Conservation (phyloP, 805 yeast species). For the Wickerhamomyces chambardii region DNA sequence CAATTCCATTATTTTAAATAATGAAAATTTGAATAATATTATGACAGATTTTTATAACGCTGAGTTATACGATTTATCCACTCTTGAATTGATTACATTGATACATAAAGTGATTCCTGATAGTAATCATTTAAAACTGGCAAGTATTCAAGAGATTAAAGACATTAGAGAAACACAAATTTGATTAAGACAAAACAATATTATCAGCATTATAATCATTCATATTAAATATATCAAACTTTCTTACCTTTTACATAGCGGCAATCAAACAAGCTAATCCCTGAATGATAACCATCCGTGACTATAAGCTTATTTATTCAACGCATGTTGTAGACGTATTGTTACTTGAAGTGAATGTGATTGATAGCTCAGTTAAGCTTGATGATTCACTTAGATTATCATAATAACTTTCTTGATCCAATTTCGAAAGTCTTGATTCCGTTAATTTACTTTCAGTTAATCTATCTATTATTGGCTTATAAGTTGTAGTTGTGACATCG, state of each 20-base stretch:
- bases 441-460: conserved; percentile 35
- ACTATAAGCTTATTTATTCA: too few species aligned
- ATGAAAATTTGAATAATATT: conserved; percentile 29
- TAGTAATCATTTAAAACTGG: conserved; percentile 22
- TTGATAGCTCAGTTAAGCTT: too few species aligned
- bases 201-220: too few species aligned
- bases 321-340: too few species aligned
- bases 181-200: conserved; percentile 37
- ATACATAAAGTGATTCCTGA: conserved; percentile 30
- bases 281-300: too few species aligned
- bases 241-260: too few species aligned
- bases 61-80: conserved; percentile 27
- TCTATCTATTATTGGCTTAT: conserved; percentile 35
- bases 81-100: conserved; percentile 26
- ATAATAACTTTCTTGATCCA: too few species aligned
- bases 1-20: conserved; percentile 8
- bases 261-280: too few species aligned
- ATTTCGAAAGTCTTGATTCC: too few species aligned
- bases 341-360: too few species aligned
- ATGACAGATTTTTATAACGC: conserved; percentile 31
- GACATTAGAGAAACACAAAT: conserved; percentile 39
- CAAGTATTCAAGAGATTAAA: conserved; percentile 25
- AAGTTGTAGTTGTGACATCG: conserved; percentile 35
- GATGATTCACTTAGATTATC: too few species aligned
- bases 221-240: too few species aligned